Base-by-base conservation (phyloP, 2,329 filamentous ascomycete genomes). In the Reticulascus tulasneorum region DNA sequence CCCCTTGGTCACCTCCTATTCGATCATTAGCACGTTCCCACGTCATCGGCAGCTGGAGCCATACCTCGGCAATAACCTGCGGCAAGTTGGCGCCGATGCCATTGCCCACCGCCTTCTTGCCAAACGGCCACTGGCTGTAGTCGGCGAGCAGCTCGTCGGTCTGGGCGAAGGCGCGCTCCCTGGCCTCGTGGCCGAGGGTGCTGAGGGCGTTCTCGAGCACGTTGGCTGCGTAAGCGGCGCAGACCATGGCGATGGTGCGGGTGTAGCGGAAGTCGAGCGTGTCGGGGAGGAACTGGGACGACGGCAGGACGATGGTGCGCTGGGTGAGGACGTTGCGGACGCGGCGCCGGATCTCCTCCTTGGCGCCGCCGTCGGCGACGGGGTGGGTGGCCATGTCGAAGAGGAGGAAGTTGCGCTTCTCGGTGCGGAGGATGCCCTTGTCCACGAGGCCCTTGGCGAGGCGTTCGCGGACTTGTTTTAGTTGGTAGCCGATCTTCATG, bases 351-450 rank as follows among this genome's bases (percentile, higher is more conserved):
- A 98, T 93, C 69, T 98, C 93, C 57, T 97, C 93, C 71, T 98
- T 98, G 55, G 93, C 93, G 55, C 88, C 91, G 48, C 89, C 86
- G 55, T 98, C 93, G 47, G 89, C 91, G 40, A 98, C 90, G 26
- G 93, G 93, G 63, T 98, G 93, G 47, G 93, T 98, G 39, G 93
- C 93, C 93, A 98, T 98, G 69, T 98, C 93, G 72, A 98, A 98
- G 47, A 98, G 85, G 47, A 98, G 78, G 71, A 98, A 98, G 73
- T 98, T 98, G 66, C 89, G 88, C 74, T 98, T 98, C 66, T 98
- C 93, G 43, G 93, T 98, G 53, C 93, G 87, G 40, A 98, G 79
- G 59, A 98, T 95, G 56, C 93, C 93, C 71, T 98, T 98, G 71
- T 98, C 93, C 47, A 98, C 93, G 29, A 98, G 79, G 22, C 93